A percentile compares a stretch with the other conserved stretches of the same genome.
Evolutionary conservation across 2,329 filamentous ascomycete species (phyloP).

Genomic region (Xenosphaeropsis pyriputrescens): DNA sequence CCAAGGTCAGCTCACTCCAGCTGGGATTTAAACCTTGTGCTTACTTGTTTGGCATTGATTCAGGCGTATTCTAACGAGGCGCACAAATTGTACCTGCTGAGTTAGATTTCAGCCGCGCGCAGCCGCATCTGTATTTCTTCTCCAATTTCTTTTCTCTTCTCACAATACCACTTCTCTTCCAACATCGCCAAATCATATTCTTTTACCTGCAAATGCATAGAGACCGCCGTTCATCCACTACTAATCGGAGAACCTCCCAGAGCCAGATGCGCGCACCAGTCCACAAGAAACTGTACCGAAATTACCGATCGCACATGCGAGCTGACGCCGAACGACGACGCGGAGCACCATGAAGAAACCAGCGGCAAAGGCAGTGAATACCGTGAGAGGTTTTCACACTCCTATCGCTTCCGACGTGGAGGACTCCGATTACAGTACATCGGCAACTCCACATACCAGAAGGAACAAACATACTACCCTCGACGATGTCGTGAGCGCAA

Average conservation of each 20-base stretch:
- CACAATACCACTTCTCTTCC: conserved; percentile 4
- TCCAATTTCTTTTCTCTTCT: neutral
- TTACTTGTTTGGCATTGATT: too few species aligned
- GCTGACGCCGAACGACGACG: conserved; percentile 19
- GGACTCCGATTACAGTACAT: conserved; percentile 32
- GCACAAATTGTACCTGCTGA: too few species aligned
- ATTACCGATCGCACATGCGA: conserved; percentile 18
- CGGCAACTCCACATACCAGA: conserved; percentile 19
- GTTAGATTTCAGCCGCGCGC: too few species aligned
- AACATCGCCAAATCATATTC: conserved; percentile 4
- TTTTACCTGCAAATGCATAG: conserved; percentile 18
- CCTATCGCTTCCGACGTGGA: conserved; percentile 31
- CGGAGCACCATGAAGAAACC: conserved; percentile 18
- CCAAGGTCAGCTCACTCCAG: too few species aligned
- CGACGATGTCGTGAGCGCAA: conserved; percentile 28
- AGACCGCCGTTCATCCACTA: conserved; percentile 11
- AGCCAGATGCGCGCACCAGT: conserved; percentile 17
- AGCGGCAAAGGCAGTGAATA: conserved; percentile 13
- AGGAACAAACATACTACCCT: conserved; percentile 11
- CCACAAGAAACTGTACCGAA: conserved; percentile 17
- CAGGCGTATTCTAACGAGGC: too few species aligned
- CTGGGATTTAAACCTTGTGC: too few species aligned
- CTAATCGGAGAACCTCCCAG: conserved; percentile 7
- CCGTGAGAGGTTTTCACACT: conserved; percentile 18
- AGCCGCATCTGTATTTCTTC: too few species aligned